Evolutionary conservation across 345 rosid genomes (phyloP), one percentile per base, ranked within the genome.

Genomic region (Euphorbia tirucalli): DNA sequence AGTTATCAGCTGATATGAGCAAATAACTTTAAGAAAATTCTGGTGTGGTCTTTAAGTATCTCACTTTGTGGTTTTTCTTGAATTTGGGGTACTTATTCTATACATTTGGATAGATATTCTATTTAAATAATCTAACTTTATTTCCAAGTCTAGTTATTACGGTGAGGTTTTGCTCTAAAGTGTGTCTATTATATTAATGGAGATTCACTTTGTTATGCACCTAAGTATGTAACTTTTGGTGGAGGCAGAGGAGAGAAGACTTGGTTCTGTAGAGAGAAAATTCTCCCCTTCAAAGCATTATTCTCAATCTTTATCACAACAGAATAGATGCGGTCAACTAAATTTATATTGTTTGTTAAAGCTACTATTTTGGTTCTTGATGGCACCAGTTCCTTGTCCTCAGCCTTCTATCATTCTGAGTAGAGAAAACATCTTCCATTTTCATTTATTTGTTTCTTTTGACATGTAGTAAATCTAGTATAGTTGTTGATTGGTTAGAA

Each of bases 201-300:
- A 43, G 54, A 58, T 70, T 70, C 54, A 43, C 28, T 68, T 68
- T 52, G 25, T 61, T 44, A 43, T 43, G 3, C 22, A 19, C 59
- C n/a, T 43, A 25, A 13, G 13, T 6, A 43, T 18, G 16, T 25
- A 39, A 2, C 32, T 6, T 52, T 67, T 22, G 27, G 11, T 43
- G 27, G 55, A 43, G 55, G 54, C 11, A 39, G 16, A 16, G 35
- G 24, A 41, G 35, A 4, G 27, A 15, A 65, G 68, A 65, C 22
- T 46, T 66, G 0, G 16, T 7, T 10, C 22, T 7, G 68, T 14
- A 13, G 19, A 43, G 55, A 28, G 55, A 58, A 30, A 58, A 25
- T 30, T 11, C 10, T 6, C 30, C 44, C 27, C 46, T 32, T 31
- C 2, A 32, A 32, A 49, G 44, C 44, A 41, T 43, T 37, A 62